A percentile compares a stretch with the other conserved stretches of the same genome.
Evolutionary conservation across 495 filamentous ascomycete species (phyloP).

Genomic region (Xylaria scruposa): DNA sequence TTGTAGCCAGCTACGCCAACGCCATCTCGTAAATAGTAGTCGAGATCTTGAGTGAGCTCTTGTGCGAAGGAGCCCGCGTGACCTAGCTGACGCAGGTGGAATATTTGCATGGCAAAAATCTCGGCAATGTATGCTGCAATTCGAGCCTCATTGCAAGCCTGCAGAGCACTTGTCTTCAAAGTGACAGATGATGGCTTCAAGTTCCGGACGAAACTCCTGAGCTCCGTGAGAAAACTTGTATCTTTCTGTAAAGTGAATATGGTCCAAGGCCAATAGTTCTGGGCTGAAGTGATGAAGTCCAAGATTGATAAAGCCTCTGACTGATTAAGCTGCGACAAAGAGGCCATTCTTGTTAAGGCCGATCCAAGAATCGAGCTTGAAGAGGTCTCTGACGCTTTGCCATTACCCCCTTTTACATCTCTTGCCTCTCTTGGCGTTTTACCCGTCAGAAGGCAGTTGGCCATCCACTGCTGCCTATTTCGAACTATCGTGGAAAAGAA

Average conservation of each 20-base stretch:
- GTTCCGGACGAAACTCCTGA: conserved; percentile 72
- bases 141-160: conserved; percentile 66
- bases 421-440: conserved; percentile 77
- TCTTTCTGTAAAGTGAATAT: conserved; percentile 79
- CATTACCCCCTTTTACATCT: conserved; percentile 65
- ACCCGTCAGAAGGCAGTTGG: conserved; percentile 89
- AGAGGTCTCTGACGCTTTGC: conserved; percentile 54
- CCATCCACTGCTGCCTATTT: conserved; percentile 93
- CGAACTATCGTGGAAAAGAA: conserved; percentile 87
- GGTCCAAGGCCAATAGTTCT: conserved; percentile 93
- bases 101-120: conserved; percentile 89
- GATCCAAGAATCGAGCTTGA: conserved; percentile 71
- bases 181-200: conserved; percentile 58
- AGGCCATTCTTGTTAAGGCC: conserved; percentile 75
- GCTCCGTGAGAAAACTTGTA: conserved; percentile 68
- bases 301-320: conserved; percentile 74
- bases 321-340: conserved; percentile 67
- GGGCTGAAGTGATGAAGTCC: conserved; percentile 82
- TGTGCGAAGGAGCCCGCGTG: conserved; percentile 66
- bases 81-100: conserved; percentile 77
- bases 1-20: conserved; percentile 81
- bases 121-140: conserved; percentile 84
- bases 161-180: conserved; percentile 51
- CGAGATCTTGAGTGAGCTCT: conserved; percentile 72
- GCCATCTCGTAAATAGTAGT: conserved; percentile 76